These are phyloP conservation scores for Geotrichum bryndzae DNA, from an alignment of 1,139 yeast genomes.

Conservation along the genomic window DNA sequence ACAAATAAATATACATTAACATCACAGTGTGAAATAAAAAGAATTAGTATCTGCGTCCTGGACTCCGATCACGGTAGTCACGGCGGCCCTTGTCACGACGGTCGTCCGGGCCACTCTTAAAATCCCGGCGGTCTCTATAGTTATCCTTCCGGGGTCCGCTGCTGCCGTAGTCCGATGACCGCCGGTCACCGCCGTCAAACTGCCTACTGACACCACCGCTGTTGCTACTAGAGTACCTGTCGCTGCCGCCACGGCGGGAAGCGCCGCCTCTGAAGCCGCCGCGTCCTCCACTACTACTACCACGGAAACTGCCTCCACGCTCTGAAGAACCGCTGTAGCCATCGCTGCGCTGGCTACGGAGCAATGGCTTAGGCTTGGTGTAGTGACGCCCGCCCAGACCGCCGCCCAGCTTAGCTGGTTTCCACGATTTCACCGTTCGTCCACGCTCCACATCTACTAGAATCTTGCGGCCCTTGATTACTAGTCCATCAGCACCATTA, in stretches of 20 bases:
- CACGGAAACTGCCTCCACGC: conserved; percentile 13
- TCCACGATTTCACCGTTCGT: conserved; percentile 67
- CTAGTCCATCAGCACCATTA: conserved; percentile 52
- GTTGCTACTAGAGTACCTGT: conserved; percentile 18
- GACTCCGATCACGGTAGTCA: conserved; percentile 14
- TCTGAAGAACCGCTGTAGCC: conserved; percentile 9
- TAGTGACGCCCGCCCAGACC: conserved; percentile 64
- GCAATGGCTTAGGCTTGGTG: conserved; percentile 26
- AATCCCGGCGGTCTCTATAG: conserved; percentile 14
- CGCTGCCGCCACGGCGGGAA: conserved; percentile 15
- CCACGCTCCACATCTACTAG: conserved; percentile 84
- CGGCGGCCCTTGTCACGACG: conserved; percentile 4
- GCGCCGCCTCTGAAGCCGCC: conserved; percentile 19
- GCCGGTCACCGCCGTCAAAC: conserved; percentile 15
- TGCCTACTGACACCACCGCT: conserved; percentile 12
- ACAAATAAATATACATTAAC: not conserved
- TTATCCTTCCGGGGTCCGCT: not conserved
- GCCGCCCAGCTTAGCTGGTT: conserved; percentile 72
- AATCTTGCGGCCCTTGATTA: conserved; percentile 47
- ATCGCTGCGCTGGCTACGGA: conserved; percentile 10
- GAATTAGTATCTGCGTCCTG: conserved; percentile 10
- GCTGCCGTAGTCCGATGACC: not conserved
- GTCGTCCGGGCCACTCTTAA: conserved; percentile 3
- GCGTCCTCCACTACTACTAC: conserved; percentile 12
- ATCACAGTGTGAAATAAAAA: not conserved